Conservation (phyloP, 441 rosid species). For the Populus hybrid region DNA sequence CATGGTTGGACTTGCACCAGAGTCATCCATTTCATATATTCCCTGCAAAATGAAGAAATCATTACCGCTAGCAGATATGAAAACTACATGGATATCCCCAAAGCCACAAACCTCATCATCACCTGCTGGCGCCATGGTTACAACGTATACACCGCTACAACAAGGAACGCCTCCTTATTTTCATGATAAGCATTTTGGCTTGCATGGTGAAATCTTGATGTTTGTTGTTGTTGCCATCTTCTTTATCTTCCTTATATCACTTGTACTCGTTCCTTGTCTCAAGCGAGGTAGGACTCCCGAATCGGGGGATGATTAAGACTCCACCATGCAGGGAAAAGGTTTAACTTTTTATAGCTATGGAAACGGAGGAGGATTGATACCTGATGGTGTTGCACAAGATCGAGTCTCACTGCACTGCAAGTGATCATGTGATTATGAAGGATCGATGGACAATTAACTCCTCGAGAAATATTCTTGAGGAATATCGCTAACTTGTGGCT, state of each 20-base stretch:
- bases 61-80: neutral
- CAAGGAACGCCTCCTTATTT: conserved; percentile 28
- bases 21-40: neutral
- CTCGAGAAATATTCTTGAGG: too few relatives aligned
- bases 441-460: too few relatives aligned
- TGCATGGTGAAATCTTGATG: conserved; percentile 50
- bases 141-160: conserved; percentile 18
- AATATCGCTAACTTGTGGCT: too few relatives aligned
- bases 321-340: neutral
- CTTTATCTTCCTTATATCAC: conserved; percentile 32
- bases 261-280: conserved; percentile 41
- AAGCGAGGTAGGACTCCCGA: conserved; percentile 23
- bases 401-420: too few relatives aligned
- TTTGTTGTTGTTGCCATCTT: conserved; percentile 30
- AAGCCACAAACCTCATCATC: neutral
- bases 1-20: neutral
- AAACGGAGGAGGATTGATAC: neutral
- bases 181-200: conserved; percentile 41
- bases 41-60: neutral
- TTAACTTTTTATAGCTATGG: neutral
- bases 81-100: neutral
- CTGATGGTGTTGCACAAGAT: neutral
- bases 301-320: neutral
- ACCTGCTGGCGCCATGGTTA: conserved; percentile 14
- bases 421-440: too few relatives aligned